Evolutionary conservation across 306 rosid genomes (phyloP), one percentile per base, ranked within the genome.

Genomic region (Vigna mungo): DNA sequence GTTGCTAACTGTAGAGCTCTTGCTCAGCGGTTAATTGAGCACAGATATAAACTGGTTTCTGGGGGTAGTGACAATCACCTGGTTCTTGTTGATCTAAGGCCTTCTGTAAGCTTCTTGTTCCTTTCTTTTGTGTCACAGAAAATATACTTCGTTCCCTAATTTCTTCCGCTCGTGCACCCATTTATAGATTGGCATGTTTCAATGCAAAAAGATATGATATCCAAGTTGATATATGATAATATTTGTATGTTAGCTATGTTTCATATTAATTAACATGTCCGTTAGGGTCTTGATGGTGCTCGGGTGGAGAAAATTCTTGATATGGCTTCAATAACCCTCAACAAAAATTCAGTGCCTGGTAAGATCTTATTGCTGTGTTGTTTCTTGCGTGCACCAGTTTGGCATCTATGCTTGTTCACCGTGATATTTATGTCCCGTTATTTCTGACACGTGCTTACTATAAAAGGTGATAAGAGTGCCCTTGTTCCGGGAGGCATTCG

Each of bases 1-100:
- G 89, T 95, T 62, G 86, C 96, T 65, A 95, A 92, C 86, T 89
- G 95, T 52, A 83, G 93, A 89, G 93, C 96, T 87, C 96, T 92
- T 75, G 96, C 96, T 2, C 72, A 65, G 52, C 86, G 91, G 80
- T 85, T 92, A 67, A 74, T 62, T 1, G 90, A 89, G 73, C 89
- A 84, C 9, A 95, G 91, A 20, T 89, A 92, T 84, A 92, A 84
- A 83, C 87, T 94, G 76, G 97, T 94, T 82, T 94, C 98, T 80
- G 98, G 96, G 67, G 98, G 97, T 53, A 94, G 91, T 61, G 97
- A 92, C 79, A 94, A 94, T 84, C 98, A 92, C 77, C 84, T 94
- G 78, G 96, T 87, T 84, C 98, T 94, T 81, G 95, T 94, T 14
- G 98, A 94, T 82, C 85, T 94, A 44, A 90, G 98, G 83, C 97